phyloP scores from a whole-genome alignment of 495 filamentous ascomycete species.

The Aspergillus asperescens region DNA sequence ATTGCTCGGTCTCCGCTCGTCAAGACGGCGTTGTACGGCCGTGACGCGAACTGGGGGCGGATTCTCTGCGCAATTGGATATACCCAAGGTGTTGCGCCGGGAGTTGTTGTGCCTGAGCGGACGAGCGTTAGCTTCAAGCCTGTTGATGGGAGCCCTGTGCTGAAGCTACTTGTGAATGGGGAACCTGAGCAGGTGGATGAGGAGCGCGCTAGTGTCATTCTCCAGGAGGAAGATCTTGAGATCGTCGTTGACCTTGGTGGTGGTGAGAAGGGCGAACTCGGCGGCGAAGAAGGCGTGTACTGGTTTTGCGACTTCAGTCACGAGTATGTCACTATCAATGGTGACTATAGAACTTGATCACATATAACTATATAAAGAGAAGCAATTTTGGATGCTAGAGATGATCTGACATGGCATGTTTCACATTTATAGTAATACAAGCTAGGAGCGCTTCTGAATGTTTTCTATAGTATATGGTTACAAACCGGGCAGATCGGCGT shows the following conservation, averaged over 20 bases:
- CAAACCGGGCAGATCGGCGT: slow-evolving; percentile 22
- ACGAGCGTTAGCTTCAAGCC: slow-evolving; percentile 92
- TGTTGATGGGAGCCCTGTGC: slow-evolving; percentile 68
- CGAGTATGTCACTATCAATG: slow-evolving; percentile 93
- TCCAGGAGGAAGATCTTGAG: slow-evolving; percentile 81
- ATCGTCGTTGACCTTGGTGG: slow-evolving; percentile 64
- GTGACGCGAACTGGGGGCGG: slow-evolving; percentile 97
- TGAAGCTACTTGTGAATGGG: slow-evolving; percentile 83
- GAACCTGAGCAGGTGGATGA: slow-evolving; percentile 94
- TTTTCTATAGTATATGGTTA: slow-evolving; percentile 26
- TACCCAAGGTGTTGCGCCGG: slow-evolving; percentile 59
- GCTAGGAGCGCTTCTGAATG: neutral
- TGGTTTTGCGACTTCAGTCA: slow-evolving; percentile 99
- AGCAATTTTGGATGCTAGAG: neutral
- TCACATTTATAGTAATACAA: slow-evolving; percentile 1
- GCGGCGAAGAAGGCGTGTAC: slow-evolving; percentile 72
- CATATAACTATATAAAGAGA: neutral
- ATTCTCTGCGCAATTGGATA: slow-evolving; percentile 95
- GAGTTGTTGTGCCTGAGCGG: slow-evolving; percentile 67
- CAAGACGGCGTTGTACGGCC: slow-evolving; percentile 94
- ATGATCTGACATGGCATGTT: neutral
- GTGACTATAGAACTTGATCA: slow-evolving; percentile 73
- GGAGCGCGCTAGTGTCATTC: slow-evolving; percentile 73
- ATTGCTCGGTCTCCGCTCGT: slow-evolving; percentile 94
- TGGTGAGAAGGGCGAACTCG: slow-evolving; percentile 40